A percentile compares a stretch with the other conserved stretches of the same genome.
Conservation (phyloP, 2,329 filamentous ascomycete species). For the Ophiocordyceps australis region DNA sequence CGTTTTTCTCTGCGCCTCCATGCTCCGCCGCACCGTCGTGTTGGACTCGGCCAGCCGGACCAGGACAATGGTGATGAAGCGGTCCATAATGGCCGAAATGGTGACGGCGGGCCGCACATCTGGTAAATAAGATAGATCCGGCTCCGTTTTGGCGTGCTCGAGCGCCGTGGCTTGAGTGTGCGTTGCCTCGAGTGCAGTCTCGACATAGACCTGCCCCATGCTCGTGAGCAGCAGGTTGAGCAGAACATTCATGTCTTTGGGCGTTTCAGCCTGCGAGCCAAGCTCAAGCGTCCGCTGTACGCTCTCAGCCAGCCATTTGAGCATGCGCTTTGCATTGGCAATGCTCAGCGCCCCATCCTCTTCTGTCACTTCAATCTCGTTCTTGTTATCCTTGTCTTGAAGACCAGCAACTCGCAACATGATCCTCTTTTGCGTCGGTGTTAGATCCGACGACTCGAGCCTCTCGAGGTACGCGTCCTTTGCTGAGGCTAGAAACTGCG, state of each 20-base stretch:
- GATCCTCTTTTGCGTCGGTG: constrained; percentile 74
- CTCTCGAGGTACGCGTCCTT: constrained; percentile 84
- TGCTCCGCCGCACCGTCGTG: constrained; percentile 74
- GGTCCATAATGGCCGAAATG: constrained; percentile 83
- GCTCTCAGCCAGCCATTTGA: constrained; percentile 92
- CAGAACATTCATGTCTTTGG: constrained; percentile 79
- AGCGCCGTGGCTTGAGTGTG: constrained; percentile 57
- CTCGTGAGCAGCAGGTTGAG: constrained; percentile 68
- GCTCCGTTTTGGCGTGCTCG: constrained; percentile 66
- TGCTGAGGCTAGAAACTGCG: constrained; percentile 71
- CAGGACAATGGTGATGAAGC: constrained; percentile 78
- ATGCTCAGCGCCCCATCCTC: constrained; percentile 73
- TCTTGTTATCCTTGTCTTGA: constrained; percentile 56
- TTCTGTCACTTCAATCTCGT: constrained; percentile 80
- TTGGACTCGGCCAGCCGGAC: constrained; percentile 80
- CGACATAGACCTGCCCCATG: constrained; percentile 69
- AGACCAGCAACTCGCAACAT: constrained; percentile 79
- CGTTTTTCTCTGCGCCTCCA: constrained; percentile 64
- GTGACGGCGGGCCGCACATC: constrained; percentile 67
- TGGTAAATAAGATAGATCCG: constrained; percentile 70
- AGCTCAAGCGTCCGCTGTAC: constrained; percentile 83
- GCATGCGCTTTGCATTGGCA: constrained; percentile 88
- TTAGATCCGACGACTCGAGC: constrained; percentile 76
- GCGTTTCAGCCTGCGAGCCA: constrained; percentile 72
- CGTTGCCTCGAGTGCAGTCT: constrained; percentile 50